phyloP scores from a whole-genome alignment of 148 eudicot species.

The Rhododendron molle region DNA sequence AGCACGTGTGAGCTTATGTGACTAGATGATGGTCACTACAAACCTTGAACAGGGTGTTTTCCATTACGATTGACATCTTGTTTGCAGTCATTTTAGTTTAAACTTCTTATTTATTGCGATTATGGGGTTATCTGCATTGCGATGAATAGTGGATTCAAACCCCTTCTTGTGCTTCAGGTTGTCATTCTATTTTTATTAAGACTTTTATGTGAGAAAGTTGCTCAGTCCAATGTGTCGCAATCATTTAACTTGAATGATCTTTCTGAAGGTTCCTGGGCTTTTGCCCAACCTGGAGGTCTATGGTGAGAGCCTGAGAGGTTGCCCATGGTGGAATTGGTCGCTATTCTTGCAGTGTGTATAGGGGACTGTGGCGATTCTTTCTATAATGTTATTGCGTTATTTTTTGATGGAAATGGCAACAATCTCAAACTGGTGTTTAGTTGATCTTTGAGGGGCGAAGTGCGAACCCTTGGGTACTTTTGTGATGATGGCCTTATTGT shows the following conservation, averaged over 20 bases:
- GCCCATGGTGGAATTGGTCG: slow-evolving; percentile 83
- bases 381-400: slow-evolving; percentile 66
- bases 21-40: neutral
- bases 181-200: slow-evolving; percentile 2
- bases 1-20: neutral
- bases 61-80: neutral
- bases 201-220: slow-evolving; percentile 33
- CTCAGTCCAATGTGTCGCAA: slow-evolving; percentile 36
- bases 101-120: neutral
- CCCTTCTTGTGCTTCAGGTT: neutral
- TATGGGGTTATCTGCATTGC: neutral
- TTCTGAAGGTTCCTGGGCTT: slow-evolving; percentile 82
- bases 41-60: neutral
- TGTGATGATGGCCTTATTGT: slow-evolving; percentile 81
- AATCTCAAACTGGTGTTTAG: slow-evolving; percentile 79
- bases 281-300: slow-evolving; percentile 84
- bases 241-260: slow-evolving; percentile 70
- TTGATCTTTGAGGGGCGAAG: slow-evolving; percentile 72
- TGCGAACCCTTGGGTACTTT: slow-evolving; percentile 65
- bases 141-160: slow-evolving; percentile 1
- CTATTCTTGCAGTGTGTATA: slow-evolving; percentile 68
- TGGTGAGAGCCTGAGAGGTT: slow-evolving; percentile 56
- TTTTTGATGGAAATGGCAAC: slow-evolving; percentile 70
- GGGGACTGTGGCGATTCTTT: slow-evolving; percentile 75
- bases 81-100: neutral